A percentile compares a stretch with the other conserved stretches of the same genome.
phyloP scores from a whole-genome alignment of 805 yeast genomes.

The Zygosaccharomyces bailii region DNA sequence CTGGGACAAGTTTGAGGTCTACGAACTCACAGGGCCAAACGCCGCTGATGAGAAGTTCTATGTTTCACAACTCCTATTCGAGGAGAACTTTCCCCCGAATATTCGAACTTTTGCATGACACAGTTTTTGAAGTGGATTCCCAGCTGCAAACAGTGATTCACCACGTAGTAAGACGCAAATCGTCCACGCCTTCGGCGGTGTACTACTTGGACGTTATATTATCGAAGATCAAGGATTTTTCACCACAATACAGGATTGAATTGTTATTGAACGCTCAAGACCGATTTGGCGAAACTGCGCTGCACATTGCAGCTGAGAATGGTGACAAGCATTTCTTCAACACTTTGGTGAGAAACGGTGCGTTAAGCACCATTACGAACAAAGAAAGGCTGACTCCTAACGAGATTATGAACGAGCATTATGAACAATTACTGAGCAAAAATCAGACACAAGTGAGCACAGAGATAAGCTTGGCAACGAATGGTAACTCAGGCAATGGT shows the following conservation, averaged over 20 bases:
- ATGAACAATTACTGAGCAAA: constrained; percentile 14
- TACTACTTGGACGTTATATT: constrained; percentile 77
- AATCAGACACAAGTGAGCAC: constrained; percentile 12
- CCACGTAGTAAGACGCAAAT: constrained; percentile 71
- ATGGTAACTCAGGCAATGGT: constrained; percentile 5
- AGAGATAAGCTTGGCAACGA: constrained; percentile 2
- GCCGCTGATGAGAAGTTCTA: constrained; percentile 78
- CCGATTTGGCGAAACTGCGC: constrained; percentile 80
- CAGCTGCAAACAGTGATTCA: constrained; percentile 78
- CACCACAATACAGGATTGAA: constrained; percentile 57
- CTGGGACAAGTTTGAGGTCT: constrained; percentile 63
- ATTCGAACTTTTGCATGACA: constrained; percentile 69
- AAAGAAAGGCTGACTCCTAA: constrained; percentile 31
- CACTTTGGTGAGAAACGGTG: constrained; percentile 29
- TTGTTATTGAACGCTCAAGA: constrained; percentile 63
- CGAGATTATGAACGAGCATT: constrained; percentile 40
- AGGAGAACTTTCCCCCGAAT: constrained; percentile 75
- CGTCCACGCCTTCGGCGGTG: constrained; percentile 72
- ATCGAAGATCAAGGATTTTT: constrained; percentile 64
- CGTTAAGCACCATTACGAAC: constrained; percentile 47
- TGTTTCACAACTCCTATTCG: constrained; percentile 84
- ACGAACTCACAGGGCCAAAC: constrained; percentile 75
- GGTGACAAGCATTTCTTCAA: constrained; percentile 53
- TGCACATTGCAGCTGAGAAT: constrained; percentile 74
- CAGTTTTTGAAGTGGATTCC: constrained; percentile 73